Evolutionary conservation across 2,329 filamentous ascomycete species (phyloP).

Genomic region (Trichoderma endophyticum): DNA sequence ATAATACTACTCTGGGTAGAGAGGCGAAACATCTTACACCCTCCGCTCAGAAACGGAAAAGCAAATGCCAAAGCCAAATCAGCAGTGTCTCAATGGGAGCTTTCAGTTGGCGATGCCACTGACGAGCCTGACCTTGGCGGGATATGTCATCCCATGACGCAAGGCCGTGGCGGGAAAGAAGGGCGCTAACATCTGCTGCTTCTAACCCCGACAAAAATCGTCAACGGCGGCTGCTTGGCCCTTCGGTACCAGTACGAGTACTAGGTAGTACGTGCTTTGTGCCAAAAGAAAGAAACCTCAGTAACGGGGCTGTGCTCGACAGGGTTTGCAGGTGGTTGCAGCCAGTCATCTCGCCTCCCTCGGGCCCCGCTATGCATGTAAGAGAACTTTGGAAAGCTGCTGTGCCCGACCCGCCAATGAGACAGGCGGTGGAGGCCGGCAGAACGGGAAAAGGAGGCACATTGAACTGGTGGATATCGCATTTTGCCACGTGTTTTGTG

Average conservation of each 20-base stretch:
- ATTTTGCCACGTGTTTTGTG: constrained; percentile 30
- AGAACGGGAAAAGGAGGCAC: not conserved
- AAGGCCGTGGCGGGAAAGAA: not conserved
- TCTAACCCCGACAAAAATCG: not conserved
- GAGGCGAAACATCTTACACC: not conserved
- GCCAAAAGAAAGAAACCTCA: not conserved
- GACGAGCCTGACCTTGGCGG: not conserved
- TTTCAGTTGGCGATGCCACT: not conserved
- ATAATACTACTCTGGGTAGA: not conserved
- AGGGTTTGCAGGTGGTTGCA: not conserved
- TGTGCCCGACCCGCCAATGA: not conserved
- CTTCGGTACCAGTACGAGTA: not conserved
- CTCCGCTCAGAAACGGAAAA: not conserved
- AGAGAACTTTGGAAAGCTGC: not conserved
- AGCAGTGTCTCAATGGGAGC: not conserved
- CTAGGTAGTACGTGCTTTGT: too few relatives aligned
- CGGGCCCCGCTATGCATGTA: not conserved
- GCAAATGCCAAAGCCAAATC: not conserved
- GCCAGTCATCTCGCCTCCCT: not conserved
- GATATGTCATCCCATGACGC: not conserved
- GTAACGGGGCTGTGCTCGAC: not conserved
- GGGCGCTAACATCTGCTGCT: not conserved
- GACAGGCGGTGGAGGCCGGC: not conserved
- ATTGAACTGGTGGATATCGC: constrained; percentile 22
- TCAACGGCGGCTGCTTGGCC: not conserved